These are phyloP conservation scores for Vaccinium darrowii DNA, from an alignment of 148 eudicot species.

Conservation along the genomic window DNA sequence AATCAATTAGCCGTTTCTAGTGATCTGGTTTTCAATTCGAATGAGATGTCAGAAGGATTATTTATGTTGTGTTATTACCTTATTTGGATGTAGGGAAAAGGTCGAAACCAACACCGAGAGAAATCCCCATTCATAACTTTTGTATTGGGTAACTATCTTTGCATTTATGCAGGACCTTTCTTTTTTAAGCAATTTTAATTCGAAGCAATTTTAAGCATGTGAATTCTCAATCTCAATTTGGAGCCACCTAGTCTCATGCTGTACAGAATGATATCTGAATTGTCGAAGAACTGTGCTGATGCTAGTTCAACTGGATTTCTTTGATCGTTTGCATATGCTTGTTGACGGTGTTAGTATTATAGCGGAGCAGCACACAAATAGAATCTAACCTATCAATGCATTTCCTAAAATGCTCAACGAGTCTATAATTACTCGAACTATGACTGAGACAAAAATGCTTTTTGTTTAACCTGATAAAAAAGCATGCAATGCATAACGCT, in stretches of 20 bases:
- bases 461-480: background rate
- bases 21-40: background rate
- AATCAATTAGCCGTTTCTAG: background rate
- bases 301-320: constrained; percentile 1
- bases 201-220: background rate
- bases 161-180: background rate
- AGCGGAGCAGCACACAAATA: background rate
- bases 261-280: background rate
- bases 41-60: background rate
- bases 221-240: background rate
- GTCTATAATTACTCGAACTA: background rate
- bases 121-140: constrained; percentile 64
- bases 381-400: background rate
- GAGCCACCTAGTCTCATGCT: background rate
- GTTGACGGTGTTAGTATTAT: background rate
- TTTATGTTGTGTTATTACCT: constrained; percentile 12
- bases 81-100: constrained; percentile 46
- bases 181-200: constrained; percentile 1
- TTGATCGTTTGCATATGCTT: background rate
- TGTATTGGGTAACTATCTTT: constrained; percentile 61
- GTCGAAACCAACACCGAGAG: constrained; percentile 30
- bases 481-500: too few relatives aligned
- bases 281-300: background rate
- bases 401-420: background rate
- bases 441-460: background rate